Evolutionary conservation across 1,139 yeast genomes (phyloP), one percentile per base, ranked within the genome.

Genomic region (Candida frijolesensis): DNA sequence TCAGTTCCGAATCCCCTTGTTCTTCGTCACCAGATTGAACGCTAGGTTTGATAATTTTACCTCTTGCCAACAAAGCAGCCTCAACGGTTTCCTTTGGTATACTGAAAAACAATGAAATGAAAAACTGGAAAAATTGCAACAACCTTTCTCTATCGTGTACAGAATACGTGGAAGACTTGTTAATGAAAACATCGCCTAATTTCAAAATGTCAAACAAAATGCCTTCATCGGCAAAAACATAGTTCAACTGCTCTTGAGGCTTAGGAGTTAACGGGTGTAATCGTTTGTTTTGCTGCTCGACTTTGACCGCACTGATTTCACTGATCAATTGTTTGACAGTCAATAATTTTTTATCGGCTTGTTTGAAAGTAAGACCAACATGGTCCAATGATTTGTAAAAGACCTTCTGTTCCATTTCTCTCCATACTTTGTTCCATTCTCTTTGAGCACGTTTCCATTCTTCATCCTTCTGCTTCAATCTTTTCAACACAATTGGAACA

Each of bases 341-440:
- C 58, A 95, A 73, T 51, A 90, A 74, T 67, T 94, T 94, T 68
- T 95, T 94, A 67, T 94, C 99, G 11, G 96, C 90, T 67, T 94
- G 97, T 68, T 94, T 94, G 72, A 94, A 95, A 0, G 97, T 91
- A 59, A 94, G 78, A 2, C 99, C 99, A 57, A 92, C 77, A 66
- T 95, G 99, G 66, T 94, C 99, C 60, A 94, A 77, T 3, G 97
- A 89, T 69, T 94, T 95, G 75, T 84, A 89, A 67, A 88, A 92
- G 0, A 91, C 96, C 63, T 91, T 92, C 64, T 91, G 97, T 66
- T 95, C 99, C 73, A 96, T 85, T 69, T 94, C 99, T 63, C 99
- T 84, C 99, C 99, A 94, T 27, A 92, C 96, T 66, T 94, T 94
- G 69, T 94, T 94, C 99, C 99, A 94, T 68, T 95, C 99, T 60